Evolutionary conservation across 352 stramenopile genomes (phyloP).

Genomic region (Thraustochytrium sp.): DNA sequence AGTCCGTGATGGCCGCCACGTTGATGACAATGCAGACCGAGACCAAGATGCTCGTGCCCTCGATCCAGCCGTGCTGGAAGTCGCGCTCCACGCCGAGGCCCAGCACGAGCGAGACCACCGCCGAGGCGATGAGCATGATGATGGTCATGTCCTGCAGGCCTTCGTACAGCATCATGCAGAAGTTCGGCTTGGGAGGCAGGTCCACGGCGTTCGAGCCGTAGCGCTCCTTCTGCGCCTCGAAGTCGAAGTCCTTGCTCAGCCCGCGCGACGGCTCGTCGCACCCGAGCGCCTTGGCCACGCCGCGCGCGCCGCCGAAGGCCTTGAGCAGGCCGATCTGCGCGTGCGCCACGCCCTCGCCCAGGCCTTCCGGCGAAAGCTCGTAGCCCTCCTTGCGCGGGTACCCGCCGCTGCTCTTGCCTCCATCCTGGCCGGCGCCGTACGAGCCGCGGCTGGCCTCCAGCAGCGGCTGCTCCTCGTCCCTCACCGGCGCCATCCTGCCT

Average conservation of each 20-base stretch:
- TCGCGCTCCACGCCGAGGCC: constrained; percentile 54
- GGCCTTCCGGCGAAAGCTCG: background rate
- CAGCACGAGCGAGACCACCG: background rate
- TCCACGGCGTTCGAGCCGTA: constrained; percentile 48
- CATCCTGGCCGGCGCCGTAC: background rate
- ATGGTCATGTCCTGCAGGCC: constrained; percentile 80
- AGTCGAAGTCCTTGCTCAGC: constrained; percentile 28
- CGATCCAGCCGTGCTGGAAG: constrained; percentile 69
- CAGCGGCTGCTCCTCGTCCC: no score
- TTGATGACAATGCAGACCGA: constrained; percentile 75
- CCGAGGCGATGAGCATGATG: constrained; percentile 64
- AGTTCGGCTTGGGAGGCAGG: constrained; percentile 35
- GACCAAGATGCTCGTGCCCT: constrained; percentile 77
- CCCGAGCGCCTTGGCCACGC: constrained; percentile 9
- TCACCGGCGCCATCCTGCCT: no score
- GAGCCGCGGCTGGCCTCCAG: no score
- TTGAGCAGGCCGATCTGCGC: constrained; percentile 14
- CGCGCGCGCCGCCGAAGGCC: background rate
- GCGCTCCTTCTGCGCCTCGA: constrained; percentile 27
- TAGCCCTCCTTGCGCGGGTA: background rate
- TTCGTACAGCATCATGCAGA: constrained; percentile 72
- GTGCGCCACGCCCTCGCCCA: background rate
- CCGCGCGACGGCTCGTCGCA: constrained; percentile 3
- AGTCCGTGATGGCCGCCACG: constrained; percentile 78
- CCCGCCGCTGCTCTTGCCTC: background rate